phyloP scores from a whole-genome alignment of 192 early-diverging fungal species.

The Chytriomyces sp. region DNA sequence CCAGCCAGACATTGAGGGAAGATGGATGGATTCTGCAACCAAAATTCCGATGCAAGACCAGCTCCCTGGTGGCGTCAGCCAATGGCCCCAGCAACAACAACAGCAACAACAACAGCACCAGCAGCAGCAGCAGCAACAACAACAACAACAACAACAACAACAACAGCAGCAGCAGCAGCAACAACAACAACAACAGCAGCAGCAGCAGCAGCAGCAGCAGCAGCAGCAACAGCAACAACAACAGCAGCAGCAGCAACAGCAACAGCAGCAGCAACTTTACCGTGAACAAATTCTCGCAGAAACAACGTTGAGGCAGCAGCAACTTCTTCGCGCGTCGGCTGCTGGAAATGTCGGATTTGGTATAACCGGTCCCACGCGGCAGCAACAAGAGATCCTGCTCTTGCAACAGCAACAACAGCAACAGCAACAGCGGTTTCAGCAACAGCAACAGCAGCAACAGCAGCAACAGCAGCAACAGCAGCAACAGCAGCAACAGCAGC shows the following conservation, averaged over 20 bases:
- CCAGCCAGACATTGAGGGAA: constrained; percentile 10
- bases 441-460: no score
- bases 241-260: constrained; percentile 22
- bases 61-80: neutral
- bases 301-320: constrained; percentile 22
- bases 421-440: constrained; percentile 45
- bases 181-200: constrained; percentile 6
- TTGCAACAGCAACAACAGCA: constrained; percentile 48
- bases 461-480: neutral
- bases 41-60: constrained; percentile 15
- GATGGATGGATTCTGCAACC: constrained; percentile 24
- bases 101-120: neutral
- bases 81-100: constrained; percentile 31
- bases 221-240: constrained; percentile 12
- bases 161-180: neutral
- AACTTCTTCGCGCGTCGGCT: constrained; percentile 17
- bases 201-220: neutral
- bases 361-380: neutral
- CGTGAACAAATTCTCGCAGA: constrained; percentile 29
- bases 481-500: constrained; percentile 45
- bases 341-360: neutral
- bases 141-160: neutral
- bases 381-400: constrained; percentile 38
- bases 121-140: constrained; percentile 7
- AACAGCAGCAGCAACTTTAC: constrained; percentile 30